Evolutionary conservation across 1,284 basidiomycete species (phyloP), one percentile per base, ranked within the genome.

Genomic region (Ganoderma sp.): DNA sequence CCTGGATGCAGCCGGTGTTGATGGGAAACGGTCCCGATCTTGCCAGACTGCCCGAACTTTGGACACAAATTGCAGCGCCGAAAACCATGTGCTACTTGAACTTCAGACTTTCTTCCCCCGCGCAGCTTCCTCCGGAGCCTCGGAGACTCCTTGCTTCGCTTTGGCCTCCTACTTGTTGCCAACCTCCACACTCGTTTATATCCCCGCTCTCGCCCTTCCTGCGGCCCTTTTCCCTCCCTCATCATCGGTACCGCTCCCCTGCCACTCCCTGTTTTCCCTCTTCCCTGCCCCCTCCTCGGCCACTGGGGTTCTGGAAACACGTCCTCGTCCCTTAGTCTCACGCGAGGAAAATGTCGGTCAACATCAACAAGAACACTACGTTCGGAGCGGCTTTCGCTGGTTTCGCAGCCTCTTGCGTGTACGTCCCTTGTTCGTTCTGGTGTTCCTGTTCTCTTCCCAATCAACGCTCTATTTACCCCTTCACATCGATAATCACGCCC

Each of bases 311-410:
- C 43, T 52, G 45, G 45, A 63, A 19, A 19, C 48, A 19, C 48
- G 41, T 39, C 39, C 39, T 62, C 52, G 25, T 28, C 12, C 48
- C 25, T 62, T 42, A 34, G 43, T 59, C 45, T 2, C 45, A 52
- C 41, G n/a, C 56, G 54, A 25, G 61, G 43, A 64, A 37, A 48
- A 70, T 68, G 61, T 58, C 70, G 64, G 39, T 59, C 54, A 34
- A 62, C 57, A 69, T 87, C 62, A 81, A 73, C 71, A 75, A 71
- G 66, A 71, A 86, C 76, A 81, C 83, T 72, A 90, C 88, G 0
- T 81, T 90, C 10, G 89, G 89, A 60, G 88, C 89, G 22, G 79
- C 83, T 61, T 81, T 86, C 70, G 77, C 88, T 67, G 89, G 89
- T 61, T 88, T 89, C 76, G 82, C 81, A n/a, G 75, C 83, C 22